A percentile compares a stretch with the other conserved stretches of the same genome.
phyloP scores from a whole-genome alignment of 805 yeast species.

The Komagataella populi region DNA sequence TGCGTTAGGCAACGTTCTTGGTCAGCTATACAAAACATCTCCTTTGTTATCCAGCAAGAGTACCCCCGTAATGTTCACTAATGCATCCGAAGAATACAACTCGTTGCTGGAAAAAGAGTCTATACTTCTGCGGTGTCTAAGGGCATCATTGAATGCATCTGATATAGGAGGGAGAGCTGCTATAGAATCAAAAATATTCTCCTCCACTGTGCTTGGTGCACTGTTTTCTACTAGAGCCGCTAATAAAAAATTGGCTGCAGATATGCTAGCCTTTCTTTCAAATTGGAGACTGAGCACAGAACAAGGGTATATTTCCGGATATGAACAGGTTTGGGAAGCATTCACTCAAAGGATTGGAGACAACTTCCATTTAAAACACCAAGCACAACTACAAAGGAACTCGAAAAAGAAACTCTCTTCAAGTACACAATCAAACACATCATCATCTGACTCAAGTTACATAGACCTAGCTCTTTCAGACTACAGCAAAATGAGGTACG shows the following conservation, averaged over 20 bases:
- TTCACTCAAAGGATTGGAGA: conserved; percentile 16
- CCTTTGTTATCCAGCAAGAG: conserved; percentile 8
- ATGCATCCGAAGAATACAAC: conserved; percentile 17
- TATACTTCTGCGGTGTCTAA: conserved; percentile 67
- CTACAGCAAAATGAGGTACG: conserved; percentile 16
- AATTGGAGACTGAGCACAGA: conserved; percentile 5
- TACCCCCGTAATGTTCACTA: conserved; percentile 11
- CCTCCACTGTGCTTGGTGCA: conserved; percentile 67
- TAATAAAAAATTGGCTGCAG: conserved; percentile 79
- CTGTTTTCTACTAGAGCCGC: conserved; percentile 63
- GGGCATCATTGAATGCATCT: conserved; percentile 55
- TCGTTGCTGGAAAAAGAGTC: conserved; percentile 50
- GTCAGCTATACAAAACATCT: conserved; percentile 18
- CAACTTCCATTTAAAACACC: conserved; percentile 18
- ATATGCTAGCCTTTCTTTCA: conserved; percentile 49
- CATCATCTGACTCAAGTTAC: neutral
- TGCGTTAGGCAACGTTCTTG: conserved; percentile 64
- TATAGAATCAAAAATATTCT: conserved; percentile 32
- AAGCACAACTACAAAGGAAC: conserved; percentile 7
- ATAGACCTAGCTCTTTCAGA: neutral
- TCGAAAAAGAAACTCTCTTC: neutral
- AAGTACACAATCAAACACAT: neutral
- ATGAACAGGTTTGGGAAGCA: conserved; percentile 9
- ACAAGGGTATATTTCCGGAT: conserved; percentile 2
- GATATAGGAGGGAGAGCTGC: conserved; percentile 61